Conservation (phyloP, 257 asterid genomes). For the Ilex asprella region DNA sequence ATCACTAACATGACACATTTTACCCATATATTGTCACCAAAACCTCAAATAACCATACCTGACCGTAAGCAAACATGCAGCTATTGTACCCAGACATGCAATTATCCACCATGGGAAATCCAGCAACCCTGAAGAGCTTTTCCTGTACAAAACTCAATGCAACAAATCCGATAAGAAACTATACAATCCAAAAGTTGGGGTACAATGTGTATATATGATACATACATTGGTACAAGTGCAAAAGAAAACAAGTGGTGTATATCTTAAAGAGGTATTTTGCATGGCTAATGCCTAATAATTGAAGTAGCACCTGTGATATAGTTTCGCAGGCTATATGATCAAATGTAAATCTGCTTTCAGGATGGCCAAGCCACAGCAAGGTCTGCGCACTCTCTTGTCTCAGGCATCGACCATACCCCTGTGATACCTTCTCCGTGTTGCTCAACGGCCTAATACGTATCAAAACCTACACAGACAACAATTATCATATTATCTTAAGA, state of each 20-base stretch:
- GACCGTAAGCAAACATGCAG: conserved; percentile 95
- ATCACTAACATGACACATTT: background rate
- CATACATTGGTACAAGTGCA: no score
- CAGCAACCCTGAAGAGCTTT: conserved; percentile 68
- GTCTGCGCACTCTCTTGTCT: conserved; percentile 66
- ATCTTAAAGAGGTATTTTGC: no score
- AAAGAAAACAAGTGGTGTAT: no score
- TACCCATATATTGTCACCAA: conserved; percentile 1
- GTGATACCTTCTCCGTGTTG: conserved; percentile 48
- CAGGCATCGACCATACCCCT: conserved; percentile 69
- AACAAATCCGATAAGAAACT: background rate
- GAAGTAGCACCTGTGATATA: conserved; percentile 61
- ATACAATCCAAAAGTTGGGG: no score
- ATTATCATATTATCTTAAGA: background rate
- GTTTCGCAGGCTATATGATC: conserved; percentile 79
- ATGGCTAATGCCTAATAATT: no score
- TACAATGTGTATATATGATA: no score
- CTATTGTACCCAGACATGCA: conserved; percentile 93
- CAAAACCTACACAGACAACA: conserved; percentile 41
- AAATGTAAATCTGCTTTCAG: conserved; percentile 77
- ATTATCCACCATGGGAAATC: conserved; percentile 86
- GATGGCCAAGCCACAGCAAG: conserved; percentile 64
- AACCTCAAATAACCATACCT: conserved; percentile 30
- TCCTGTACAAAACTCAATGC: conserved; percentile 35
- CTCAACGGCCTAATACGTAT: conserved; percentile 73